A percentile compares a stretch with the other conserved stretches of the same genome.
These are phyloP conservation scores for Teunomyces gatunensis DNA, from an alignment of 805 yeast species.

Conservation along the genomic window DNA sequence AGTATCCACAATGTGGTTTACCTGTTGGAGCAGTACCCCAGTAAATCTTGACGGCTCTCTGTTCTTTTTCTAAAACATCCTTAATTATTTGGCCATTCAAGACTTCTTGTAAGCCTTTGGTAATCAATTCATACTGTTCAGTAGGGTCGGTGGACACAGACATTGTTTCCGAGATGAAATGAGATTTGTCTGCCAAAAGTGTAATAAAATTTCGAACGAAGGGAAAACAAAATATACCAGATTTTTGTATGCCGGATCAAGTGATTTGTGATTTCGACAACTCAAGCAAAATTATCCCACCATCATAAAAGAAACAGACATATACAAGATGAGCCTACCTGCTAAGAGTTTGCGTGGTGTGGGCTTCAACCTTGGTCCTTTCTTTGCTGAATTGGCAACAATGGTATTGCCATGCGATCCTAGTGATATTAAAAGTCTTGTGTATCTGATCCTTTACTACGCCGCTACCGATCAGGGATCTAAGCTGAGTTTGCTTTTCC, in stretches of 20 bases:
- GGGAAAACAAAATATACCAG: neutral
- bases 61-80: constrained; percentile 73
- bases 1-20: constrained; percentile 97
- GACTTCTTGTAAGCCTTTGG: constrained; percentile 87
- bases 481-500: constrained; percentile 12
- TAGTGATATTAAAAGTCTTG: constrained; percentile 15
- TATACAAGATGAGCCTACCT: neutral
- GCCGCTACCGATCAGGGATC: constrained; percentile 19
- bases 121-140: constrained; percentile 71
- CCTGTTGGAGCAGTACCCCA: constrained; percentile 99
- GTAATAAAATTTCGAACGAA: neutral
- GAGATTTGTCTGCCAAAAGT: neutral
- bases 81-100: constrained; percentile 85
- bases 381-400: constrained; percentile 26
- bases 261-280: too few relatives aligned
- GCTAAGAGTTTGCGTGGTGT: neutral
- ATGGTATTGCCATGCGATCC: constrained; percentile 12
- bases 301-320: too few relatives aligned
- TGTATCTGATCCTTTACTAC: constrained; percentile 30
- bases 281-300: too few relatives aligned
- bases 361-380: constrained; percentile 12
- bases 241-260: neutral
- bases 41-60: constrained; percentile 81
- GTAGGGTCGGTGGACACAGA: constrained; percentile 45
- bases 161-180: constrained; percentile 13